Conservation (phyloP, 2,329 filamentous ascomycete species). For the Epichloe glyceriae region DNA sequence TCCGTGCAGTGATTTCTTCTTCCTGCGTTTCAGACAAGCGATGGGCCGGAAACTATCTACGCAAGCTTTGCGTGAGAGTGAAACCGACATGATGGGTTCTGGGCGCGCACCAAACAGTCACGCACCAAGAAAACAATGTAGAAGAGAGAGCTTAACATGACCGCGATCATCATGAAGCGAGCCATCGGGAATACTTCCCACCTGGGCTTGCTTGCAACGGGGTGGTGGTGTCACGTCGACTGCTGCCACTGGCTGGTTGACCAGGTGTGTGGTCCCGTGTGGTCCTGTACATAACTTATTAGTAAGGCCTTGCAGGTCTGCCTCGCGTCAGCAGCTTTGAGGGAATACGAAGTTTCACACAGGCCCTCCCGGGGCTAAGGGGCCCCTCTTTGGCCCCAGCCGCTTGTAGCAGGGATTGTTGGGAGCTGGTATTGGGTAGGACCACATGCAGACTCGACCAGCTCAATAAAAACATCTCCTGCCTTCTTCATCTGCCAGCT, state of each 20-base stretch:
- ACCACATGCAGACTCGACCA: neutral
- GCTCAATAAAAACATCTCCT: conserved; percentile 1
- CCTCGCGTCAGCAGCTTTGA: neutral
- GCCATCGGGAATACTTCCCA: too few species aligned
- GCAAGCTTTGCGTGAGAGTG: neutral
- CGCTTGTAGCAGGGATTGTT: too few species aligned
- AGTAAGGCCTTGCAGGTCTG: neutral
- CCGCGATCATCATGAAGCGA: too few species aligned
- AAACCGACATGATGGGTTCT: too few species aligned
- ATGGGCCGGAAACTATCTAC: neutral
- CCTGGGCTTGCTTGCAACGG: too few species aligned
- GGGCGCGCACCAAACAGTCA: too few species aligned
- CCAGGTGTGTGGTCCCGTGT: neutral
- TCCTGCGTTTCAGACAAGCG: neutral
- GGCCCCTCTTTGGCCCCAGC: neutral
- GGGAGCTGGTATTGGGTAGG: neutral
- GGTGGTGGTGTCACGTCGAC: neutral
- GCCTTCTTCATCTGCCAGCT: neutral
- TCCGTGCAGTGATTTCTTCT: neutral
- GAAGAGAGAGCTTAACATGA: too few species aligned
- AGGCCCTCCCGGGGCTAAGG: neutral
- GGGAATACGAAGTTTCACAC: conserved; percentile 5
- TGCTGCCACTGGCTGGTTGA: neutral
- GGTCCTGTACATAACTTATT: neutral
- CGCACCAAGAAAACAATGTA: too few species aligned